Conservation (phyloP, 2,329 filamentous ascomycete genomes). For the Xylaria sp. region DNA sequence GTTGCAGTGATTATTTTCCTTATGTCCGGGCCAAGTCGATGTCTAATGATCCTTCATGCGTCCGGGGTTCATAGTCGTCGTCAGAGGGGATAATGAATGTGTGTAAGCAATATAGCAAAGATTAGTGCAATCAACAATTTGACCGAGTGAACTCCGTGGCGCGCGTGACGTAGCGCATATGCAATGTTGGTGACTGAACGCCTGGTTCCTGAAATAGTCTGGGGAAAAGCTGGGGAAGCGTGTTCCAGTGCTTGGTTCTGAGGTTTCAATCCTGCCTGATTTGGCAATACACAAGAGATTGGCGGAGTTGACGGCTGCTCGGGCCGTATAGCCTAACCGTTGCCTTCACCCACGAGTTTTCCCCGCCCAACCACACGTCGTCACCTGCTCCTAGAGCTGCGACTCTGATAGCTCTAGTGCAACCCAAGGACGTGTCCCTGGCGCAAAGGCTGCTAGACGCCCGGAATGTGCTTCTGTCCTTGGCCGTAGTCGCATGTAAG, state of each 20-base stretch:
- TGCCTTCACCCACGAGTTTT: slow-evolving; percentile 37
- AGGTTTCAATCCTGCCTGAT: slow-evolving; percentile 13
- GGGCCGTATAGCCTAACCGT: slow-evolving; percentile 37
- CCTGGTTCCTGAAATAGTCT: slow-evolving; percentile 25
- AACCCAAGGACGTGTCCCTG: slow-evolving; percentile 29
- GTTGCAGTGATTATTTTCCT: neutral
- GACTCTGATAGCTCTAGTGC: slow-evolving; percentile 18
- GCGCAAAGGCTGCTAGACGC: slow-evolving; percentile 29
- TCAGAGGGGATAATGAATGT: slow-evolving; percentile 9
- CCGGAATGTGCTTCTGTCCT: slow-evolving; percentile 29
- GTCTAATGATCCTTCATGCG: slow-evolving; percentile 12
- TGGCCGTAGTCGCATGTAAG: slow-evolving; percentile 5
- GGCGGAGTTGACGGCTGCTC: slow-evolving; percentile 30
- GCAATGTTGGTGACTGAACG: slow-evolving; percentile 22
- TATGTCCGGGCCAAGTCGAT: slow-evolving; percentile 4
- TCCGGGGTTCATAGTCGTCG: slow-evolving; percentile 11
- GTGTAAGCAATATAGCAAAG: slow-evolving; percentile 28
- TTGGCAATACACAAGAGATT: slow-evolving; percentile 20
- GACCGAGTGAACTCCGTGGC: slow-evolving; percentile 28
- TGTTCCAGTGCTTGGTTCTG: slow-evolving; percentile 11
- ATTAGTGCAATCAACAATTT: slow-evolving; percentile 28
- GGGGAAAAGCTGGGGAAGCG: slow-evolving; percentile 29
- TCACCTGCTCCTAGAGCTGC: slow-evolving; percentile 33
- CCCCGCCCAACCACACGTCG: slow-evolving; percentile 39
- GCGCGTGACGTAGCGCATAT: slow-evolving; percentile 26